Conservation (phyloP, 2,329 filamentous ascomycete species). For the Lasiodiplodia citricola region DNA sequence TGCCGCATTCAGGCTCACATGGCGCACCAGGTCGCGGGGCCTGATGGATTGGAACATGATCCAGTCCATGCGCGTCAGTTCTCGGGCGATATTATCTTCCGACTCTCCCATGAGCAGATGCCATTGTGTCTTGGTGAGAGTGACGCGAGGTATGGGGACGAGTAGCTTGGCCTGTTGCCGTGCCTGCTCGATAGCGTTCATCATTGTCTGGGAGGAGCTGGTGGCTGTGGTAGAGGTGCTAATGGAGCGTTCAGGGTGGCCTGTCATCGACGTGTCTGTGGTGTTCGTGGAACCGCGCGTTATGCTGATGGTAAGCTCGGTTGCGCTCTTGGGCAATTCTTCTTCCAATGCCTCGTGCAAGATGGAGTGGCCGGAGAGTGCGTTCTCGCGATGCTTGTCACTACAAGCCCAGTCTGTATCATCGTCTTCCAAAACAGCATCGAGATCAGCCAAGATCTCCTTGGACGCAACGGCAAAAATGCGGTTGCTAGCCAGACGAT, state of each 20-base stretch:
- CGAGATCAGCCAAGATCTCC: slow-evolving; percentile 81
- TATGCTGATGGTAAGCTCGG: slow-evolving; percentile 19
- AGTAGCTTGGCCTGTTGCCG: slow-evolving; percentile 77
- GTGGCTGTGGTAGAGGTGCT: slow-evolving; percentile 32
- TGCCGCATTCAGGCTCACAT: slow-evolving; percentile 76
- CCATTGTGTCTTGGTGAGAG: slow-evolving; percentile 85
- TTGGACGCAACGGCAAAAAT: slow-evolving; percentile 85
- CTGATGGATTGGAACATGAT: slow-evolving; percentile 96
- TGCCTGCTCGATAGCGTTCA: slow-evolving; percentile 76
- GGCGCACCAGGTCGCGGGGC: slow-evolving; percentile 88
- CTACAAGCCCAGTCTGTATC: slow-evolving; percentile 90
- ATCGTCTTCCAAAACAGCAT: slow-evolving; percentile 81
- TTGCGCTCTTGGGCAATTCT: slow-evolving; percentile 21
- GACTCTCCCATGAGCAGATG: slow-evolving; percentile 86
- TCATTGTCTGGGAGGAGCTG: slow-evolving; percentile 54
- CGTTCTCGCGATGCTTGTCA: slow-evolving; percentile 65
- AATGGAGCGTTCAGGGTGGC: slow-evolving; percentile 20
- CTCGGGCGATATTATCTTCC: slow-evolving; percentile 84
- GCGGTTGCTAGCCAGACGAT: slow-evolving; percentile 73
- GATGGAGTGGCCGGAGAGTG: slow-evolving; percentile 44
- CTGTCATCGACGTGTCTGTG: not conserved
- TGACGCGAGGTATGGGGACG: slow-evolving; percentile 70
- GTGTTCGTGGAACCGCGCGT: slow-evolving; percentile 1
- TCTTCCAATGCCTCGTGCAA: slow-evolving; percentile 39
- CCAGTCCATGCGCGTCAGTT: slow-evolving; percentile 96